Percentiles rank a stretch among this genome's conserved stretches.
These are phyloP conservation scores for Phanerochaete sordida DNA, from an alignment of 768 basidiomycete genomes.

Conservation along the genomic window DNA sequence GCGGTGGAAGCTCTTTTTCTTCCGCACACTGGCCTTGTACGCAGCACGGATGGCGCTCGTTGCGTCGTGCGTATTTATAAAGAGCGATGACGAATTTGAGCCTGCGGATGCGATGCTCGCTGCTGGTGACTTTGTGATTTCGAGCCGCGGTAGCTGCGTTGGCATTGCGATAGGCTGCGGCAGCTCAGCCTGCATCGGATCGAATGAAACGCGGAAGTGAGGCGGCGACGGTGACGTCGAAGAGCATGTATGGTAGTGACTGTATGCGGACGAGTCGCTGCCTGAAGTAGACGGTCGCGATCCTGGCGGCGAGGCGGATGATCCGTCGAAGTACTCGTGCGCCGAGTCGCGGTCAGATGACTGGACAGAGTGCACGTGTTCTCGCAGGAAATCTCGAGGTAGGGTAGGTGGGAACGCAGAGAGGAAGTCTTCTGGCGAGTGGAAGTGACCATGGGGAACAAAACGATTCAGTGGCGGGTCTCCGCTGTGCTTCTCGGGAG, in stretches of 20 bases:
- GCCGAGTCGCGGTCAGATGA: constrained; percentile 11
- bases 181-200: background rate
- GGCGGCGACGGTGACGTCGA: constrained; percentile 21
- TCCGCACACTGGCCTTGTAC: constrained; percentile 44
- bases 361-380: background rate
- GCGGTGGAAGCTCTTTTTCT: constrained; percentile 44
- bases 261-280: constrained; percentile 13
- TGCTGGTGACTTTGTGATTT: constrained; percentile 12
- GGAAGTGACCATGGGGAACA: constrained; percentile 5
- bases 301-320: constrained; percentile 13
- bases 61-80: constrained; percentile 18
- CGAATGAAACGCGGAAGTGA: constrained; percentile 10
- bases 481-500: constrained; percentile 2
- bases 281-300: constrained; percentile 17
- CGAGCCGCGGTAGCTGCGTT: constrained; percentile 8
- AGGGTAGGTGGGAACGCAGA: constrained; percentile 57
- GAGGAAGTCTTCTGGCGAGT: constrained; percentile 41
- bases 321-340: constrained; percentile 10
- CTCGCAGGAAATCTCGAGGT: constrained; percentile 34
- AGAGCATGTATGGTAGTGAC: constrained; percentile 24
- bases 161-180: background rate
- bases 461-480: constrained; percentile 4
- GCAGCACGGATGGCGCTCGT: constrained; percentile 49
- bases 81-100: constrained; percentile 3
- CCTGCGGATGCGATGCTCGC: constrained; percentile 14